Conservation (phyloP, 2,329 filamentous ascomycete genomes). For the Elsinoe fawcettii region DNA sequence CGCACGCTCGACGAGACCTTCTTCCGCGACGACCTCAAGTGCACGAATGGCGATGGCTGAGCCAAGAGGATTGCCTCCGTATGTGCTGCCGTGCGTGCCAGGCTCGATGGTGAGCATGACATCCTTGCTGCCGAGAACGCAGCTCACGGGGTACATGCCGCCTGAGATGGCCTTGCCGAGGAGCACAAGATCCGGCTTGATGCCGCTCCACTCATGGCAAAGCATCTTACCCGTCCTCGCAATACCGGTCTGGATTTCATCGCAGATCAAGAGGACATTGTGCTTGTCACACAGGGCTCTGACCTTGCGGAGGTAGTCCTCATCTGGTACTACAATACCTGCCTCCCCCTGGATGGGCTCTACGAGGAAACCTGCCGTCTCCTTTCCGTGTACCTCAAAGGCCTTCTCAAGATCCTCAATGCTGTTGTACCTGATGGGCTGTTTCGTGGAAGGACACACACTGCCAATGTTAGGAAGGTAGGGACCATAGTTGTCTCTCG, state of each 20-base stretch:
- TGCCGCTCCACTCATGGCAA: conserved; percentile 86
- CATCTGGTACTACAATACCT: conserved; percentile 88
- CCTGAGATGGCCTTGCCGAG: conserved; percentile 97
- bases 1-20: conserved; percentile 75
- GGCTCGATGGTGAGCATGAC: conserved; percentile 95
- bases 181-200: conserved; percentile 91
- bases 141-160: conserved; percentile 98
- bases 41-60: conserved; percentile 94
- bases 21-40: conserved; percentile 86
- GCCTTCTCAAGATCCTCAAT: conserved; percentile 70
- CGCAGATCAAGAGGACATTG: conserved; percentile 91
- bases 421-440: conserved; percentile 79
- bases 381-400: conserved; percentile 70
- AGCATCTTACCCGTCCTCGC: conserved; percentile 90
- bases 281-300: conserved; percentile 85
- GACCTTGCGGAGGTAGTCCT: conserved; percentile 74
- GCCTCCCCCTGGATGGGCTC: conserved; percentile 98
- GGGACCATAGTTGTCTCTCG: conserved; percentile 91
- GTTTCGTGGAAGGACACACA: conserved; percentile 63
- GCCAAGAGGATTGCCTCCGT: conserved; percentile 91
- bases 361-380: conserved; percentile 86
- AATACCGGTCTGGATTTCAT: conserved; percentile 98
- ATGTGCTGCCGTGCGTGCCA: conserved; percentile 96
- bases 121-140: conserved; percentile 78
- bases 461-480: conserved; percentile 86